These are phyloP conservation scores for Leishmania aethiopica DNA, from an alignment of 208 protist genomes.

Conservation along the genomic window DNA sequence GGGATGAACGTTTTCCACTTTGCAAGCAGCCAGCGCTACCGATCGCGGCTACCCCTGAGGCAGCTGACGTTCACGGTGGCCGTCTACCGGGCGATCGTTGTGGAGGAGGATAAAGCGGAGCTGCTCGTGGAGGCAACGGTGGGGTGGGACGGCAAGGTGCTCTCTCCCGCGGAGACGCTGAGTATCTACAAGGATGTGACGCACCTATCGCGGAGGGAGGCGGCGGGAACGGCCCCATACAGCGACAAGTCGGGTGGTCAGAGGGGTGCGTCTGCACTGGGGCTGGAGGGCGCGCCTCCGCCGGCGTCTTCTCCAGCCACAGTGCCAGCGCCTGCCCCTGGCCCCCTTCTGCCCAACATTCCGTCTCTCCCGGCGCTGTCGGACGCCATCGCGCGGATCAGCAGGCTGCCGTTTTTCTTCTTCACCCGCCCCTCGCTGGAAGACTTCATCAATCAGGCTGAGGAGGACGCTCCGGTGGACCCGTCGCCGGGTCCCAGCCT, in stretches of 20 bases:
- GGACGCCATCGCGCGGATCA: slow-evolving; percentile 34
- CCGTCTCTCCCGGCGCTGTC: slow-evolving; percentile 12
- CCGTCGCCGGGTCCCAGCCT: slow-evolving; percentile 58
- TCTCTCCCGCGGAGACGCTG: slow-evolving; percentile 59
- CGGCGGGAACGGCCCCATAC: background rate
- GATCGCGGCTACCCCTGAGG: slow-evolving; percentile 44
- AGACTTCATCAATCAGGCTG: slow-evolving; percentile 64
- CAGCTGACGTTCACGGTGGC: slow-evolving; percentile 60
- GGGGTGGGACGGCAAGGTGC: slow-evolving; percentile 68
- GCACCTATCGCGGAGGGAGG: background rate
- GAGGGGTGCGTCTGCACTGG: background rate
- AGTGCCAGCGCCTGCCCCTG: background rate
- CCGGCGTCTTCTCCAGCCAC: background rate
- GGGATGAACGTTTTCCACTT: slow-evolving; percentile 69
- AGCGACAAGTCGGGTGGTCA: background rate
- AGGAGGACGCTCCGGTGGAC: slow-evolving; percentile 67
- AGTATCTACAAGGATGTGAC: slow-evolving; percentile 32
- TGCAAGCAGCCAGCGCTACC: slow-evolving; percentile 60
- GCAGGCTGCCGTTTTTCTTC: slow-evolving; percentile 27
- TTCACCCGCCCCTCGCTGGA: slow-evolving; percentile 72
- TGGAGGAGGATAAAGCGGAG: slow-evolving; percentile 65
- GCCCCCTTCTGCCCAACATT: background rate
- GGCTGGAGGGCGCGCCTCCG: background rate
- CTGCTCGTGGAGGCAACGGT: slow-evolving; percentile 45
- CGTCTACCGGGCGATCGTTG: slow-evolving; percentile 62